Evolutionary conservation across 352 stramenopile genomes (phyloP).

Genomic region (Phytopythium helicoides): DNA sequence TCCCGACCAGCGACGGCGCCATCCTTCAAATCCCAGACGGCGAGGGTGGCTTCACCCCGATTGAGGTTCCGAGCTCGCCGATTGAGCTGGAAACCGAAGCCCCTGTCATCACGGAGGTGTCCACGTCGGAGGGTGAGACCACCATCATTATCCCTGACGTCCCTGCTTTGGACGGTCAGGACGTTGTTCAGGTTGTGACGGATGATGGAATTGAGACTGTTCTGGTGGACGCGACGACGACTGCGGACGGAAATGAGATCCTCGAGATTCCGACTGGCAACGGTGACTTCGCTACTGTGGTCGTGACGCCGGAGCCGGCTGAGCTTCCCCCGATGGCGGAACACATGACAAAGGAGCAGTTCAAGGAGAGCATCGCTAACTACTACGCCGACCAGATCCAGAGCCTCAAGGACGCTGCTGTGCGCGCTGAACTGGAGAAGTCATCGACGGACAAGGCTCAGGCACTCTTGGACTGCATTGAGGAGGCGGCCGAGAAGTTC

Average conservation of each 20-base stretch:
- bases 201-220: slow-evolving; percentile 10
- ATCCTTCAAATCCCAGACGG: not conserved
- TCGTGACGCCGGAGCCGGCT: not conserved
- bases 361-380: no score
- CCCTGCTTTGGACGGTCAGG: not conserved
- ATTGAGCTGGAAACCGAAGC: not conserved
- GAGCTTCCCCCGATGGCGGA: no score
- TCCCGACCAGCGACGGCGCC: not conserved
- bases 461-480: no score
- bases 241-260: slow-evolving; percentile 4
- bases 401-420: no score
- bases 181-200: not conserved
- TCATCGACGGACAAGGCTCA: no score
- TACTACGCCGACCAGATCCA: no score
- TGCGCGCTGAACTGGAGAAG: no score
- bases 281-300: slow-evolving; percentile 1
- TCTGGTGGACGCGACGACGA: slow-evolving; percentile 5
- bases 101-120: not conserved
- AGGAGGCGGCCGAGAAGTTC: no score
- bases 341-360: no score
- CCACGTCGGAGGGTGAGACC: not conserved
- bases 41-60: not conserved
- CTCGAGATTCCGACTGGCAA: slow-evolving; percentile 7
- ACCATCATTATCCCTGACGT: slow-evolving; percentile 3
- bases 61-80: not conserved